Percentiles rank a stretch among this genome's conserved stretches.
Evolutionary conservation across 768 basidiomycete species (phyloP).

Genomic region (Trametes maxima): DNA sequence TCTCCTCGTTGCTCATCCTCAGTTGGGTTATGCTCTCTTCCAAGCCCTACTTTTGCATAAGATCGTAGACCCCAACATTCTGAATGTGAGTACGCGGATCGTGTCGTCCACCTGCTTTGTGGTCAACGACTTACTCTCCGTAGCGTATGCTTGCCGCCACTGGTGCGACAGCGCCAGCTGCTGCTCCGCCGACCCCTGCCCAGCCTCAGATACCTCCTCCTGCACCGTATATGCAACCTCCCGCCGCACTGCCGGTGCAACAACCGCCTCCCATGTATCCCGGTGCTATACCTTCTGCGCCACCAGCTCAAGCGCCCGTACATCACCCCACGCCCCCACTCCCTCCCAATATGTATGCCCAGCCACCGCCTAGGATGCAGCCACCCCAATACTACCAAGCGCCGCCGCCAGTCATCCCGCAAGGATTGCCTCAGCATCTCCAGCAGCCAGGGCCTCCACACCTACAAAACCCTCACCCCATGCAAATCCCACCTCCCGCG

Average conservation of each 20-base stretch:
- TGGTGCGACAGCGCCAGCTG: conserved; percentile 19
- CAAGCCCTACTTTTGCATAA: conserved; percentile 92
- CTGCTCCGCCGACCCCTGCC: conserved; percentile 20
- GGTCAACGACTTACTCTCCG: neutral
- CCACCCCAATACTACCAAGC: conserved; percentile 27
- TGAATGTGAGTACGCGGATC: conserved; percentile 54
- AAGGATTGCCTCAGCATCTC: conserved; percentile 33
- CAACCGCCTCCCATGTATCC: conserved; percentile 29
- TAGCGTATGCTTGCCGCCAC: conserved; percentile 56
- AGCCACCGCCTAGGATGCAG: conserved; percentile 29
- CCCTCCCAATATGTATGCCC: conserved; percentile 31
- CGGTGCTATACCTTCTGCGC: conserved; percentile 17
- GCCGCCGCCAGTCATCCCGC: conserved; percentile 36
- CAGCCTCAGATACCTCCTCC: conserved; percentile 20
- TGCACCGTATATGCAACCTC: conserved; percentile 16
- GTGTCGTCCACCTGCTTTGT: neutral
- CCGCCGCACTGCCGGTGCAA: conserved; percentile 32
- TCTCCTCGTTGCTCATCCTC: conserved; percentile 82
- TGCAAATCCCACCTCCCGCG: conserved; percentile 30
- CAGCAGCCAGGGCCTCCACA: conserved; percentile 32
- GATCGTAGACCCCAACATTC: conserved; percentile 84
- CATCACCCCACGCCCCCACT: conserved; percentile 29
- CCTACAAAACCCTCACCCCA: conserved; percentile 34
- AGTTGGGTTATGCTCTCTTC: conserved; percentile 94
- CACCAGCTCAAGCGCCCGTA: conserved; percentile 23